These are phyloP conservation scores for Yamadazyma taylorii DNA, from an alignment of 1,139 yeast species.

Conservation along the genomic window DNA sequence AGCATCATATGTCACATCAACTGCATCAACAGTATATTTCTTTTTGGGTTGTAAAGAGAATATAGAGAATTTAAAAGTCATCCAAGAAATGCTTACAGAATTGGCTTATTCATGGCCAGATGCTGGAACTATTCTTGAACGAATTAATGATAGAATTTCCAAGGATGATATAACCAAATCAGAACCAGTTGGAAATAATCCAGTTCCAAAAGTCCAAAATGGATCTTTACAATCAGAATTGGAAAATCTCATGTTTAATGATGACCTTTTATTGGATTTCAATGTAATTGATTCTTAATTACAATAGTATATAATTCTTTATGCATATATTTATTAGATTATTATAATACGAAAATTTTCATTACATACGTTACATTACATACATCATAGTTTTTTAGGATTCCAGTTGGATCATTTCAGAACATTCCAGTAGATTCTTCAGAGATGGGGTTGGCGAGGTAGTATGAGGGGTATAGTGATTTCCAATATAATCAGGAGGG, in stretches of 20 bases:
- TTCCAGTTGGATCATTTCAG: neutral
- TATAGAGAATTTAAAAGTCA: conserved; percentile 1
- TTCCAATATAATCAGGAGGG: conserved; percentile 8
- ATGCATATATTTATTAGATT: too few relatives aligned
- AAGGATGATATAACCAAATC: conserved; percentile 3
- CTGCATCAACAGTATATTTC: conserved; percentile 12
- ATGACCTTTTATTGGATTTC: conserved; percentile 8
- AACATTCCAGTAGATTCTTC: neutral
- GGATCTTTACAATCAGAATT: conserved; percentile 6
- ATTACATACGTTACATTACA: too few relatives aligned
- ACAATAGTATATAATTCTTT: too few relatives aligned
- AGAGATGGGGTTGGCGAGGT: conserved; percentile 1
- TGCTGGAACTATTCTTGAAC: conserved; percentile 7
- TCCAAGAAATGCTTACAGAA: conserved; percentile 6
- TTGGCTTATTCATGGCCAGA: conserved; percentile 12
- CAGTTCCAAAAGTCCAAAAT: too few relatives aligned
- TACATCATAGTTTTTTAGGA: too few relatives aligned
- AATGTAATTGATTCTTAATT: conserved; percentile 4
- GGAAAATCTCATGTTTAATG: conserved; percentile 9
- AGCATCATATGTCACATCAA: conserved; percentile 12
- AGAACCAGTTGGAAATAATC: too few relatives aligned
- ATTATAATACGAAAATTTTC: too few relatives aligned
- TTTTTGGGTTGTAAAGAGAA: conserved; percentile 4
- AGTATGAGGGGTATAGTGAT: too few relatives aligned
- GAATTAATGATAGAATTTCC: conserved; percentile 6